phyloP scores from a whole-genome alignment of 2,329 filamentous ascomycete species.

The Botrytis byssoidea region DNA sequence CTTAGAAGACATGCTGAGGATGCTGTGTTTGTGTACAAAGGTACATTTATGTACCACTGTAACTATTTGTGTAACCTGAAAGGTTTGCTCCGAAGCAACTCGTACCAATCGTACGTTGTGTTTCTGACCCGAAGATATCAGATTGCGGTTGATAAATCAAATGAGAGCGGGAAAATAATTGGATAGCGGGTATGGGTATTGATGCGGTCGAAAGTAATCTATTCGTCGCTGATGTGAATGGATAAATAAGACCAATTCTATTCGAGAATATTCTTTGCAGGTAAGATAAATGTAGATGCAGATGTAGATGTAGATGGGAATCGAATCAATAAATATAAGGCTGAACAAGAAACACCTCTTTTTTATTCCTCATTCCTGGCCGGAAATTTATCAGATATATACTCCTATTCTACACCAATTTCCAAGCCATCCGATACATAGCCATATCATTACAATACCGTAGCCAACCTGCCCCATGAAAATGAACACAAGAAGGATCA shows the following conservation, averaged over 20 bases:
- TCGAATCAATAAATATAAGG: constrained; percentile 17
- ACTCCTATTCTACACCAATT: neutral
- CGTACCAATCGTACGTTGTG: constrained; percentile 12
- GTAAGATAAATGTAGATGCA: neutral
- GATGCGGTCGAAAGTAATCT: constrained; percentile 10
- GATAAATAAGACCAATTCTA: neutral
- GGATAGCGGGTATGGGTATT: neutral
- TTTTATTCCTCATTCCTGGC: neutral
- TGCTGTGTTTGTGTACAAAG: neutral
- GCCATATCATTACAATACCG: neutral
- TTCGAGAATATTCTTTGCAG: constrained; percentile 7
- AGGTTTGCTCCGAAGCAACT: constrained; percentile 2
- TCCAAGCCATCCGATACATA: constrained; percentile 3
- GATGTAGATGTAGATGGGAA: neutral
- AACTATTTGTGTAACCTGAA: constrained; percentile 1
- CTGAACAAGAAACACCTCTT: constrained; percentile 11
- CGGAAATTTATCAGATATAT: constrained; percentile 8
- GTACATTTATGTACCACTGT: constrained; percentile 8
- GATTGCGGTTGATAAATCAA: constrained; percentile 2
- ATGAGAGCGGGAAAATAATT: constrained; percentile 1
- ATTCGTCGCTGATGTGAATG: neutral
- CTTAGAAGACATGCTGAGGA: constrained; percentile 13
- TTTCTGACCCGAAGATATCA: constrained; percentile 2
- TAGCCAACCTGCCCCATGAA: neutral
- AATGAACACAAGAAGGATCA: constrained; percentile 20